These are phyloP conservation scores for Kluyveromyces lactis DNA, from an alignment of 805 yeast species.

Conservation along the genomic window DNA sequence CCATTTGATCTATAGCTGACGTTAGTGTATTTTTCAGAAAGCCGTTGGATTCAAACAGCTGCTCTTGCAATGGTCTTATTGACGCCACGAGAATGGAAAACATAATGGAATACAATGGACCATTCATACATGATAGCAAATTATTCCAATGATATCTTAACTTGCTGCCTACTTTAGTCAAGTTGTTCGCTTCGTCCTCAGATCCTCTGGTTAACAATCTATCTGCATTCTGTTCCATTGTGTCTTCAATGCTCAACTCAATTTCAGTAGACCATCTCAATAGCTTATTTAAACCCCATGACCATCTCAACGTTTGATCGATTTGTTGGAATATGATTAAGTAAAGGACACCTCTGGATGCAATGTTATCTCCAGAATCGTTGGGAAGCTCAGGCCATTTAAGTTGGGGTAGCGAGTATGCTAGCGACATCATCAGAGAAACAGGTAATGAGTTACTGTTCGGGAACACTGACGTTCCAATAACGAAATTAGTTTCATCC, in stretches of 20 bases:
- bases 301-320: slow-evolving; percentile 61
- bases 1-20: slow-evolving; percentile 43
- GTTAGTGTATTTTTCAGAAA: slow-evolving; percentile 47
- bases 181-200: background rate
- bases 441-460: slow-evolving; percentile 40
- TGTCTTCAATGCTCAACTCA: background rate
- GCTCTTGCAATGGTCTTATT: slow-evolving; percentile 38
- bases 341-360: slow-evolving; percentile 54
- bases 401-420: slow-evolving; percentile 49
- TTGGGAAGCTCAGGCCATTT: slow-evolving; percentile 48
- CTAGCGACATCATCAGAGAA: slow-evolving; percentile 41
- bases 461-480: slow-evolving; percentile 44
- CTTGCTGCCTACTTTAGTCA: background rate
- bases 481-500: slow-evolving; percentile 38
- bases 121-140: slow-evolving; percentile 45
- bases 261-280: slow-evolving; percentile 31
- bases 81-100: slow-evolving; percentile 53
- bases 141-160: slow-evolving; percentile 5
- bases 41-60: slow-evolving; percentile 37
- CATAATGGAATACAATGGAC: slow-evolving; percentile 58
- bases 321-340: slow-evolving; percentile 56
- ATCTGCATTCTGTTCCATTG: background rate
- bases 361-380: slow-evolving; percentile 49
- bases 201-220: background rate
- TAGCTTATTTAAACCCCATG: slow-evolving; percentile 62